A percentile compares a stretch with the other conserved stretches of the same genome.
Evolutionary conservation across 306 rosid species (phyloP).

Genomic region (Medicago truncatula): DNA sequence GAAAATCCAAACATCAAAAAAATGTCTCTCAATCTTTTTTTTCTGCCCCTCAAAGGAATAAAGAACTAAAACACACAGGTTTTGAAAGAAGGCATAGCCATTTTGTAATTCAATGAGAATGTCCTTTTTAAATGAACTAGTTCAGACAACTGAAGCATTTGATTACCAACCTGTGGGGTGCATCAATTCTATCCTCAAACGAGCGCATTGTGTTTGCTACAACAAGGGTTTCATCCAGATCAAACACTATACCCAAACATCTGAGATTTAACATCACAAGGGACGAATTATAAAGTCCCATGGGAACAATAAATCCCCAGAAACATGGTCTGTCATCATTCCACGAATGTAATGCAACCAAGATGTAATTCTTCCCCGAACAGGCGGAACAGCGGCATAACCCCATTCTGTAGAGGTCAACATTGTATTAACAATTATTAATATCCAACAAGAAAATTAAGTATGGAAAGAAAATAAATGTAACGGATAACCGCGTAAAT

Average conservation of each 20-base stretch:
- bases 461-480: background rate
- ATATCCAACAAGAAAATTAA: slow-evolving; percentile 36
- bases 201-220: slow-evolving; percentile 99
- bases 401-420: slow-evolving; percentile 79
- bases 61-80: slow-evolving; percentile 19
- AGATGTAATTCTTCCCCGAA: slow-evolving; percentile 88
- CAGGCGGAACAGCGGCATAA: slow-evolving; percentile 65
- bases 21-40: slow-evolving; percentile 18
- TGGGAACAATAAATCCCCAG: slow-evolving; percentile 85
- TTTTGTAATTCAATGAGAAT: slow-evolving; percentile 23
- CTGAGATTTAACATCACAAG: slow-evolving; percentile 93
- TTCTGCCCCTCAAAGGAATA: background rate
- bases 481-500: background rate
- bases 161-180: slow-evolving; percentile 75
- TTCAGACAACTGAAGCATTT: slow-evolving; percentile 37
- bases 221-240: slow-evolving; percentile 96
- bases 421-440: slow-evolving; percentile 31
- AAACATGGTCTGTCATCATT: slow-evolving; percentile 73
- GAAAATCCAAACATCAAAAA: slow-evolving; percentile 15
- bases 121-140: slow-evolving; percentile 21
- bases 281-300: slow-evolving; percentile 84
- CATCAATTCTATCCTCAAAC: slow-evolving; percentile 95
- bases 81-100: background rate
- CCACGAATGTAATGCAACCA: slow-evolving; percentile 89
- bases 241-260: slow-evolving; percentile 97